Percentiles rank a stretch among this genome's conserved stretches.
Evolutionary conservation across 2,329 filamentous ascomycete species (phyloP).

Genomic region (Penicillium verrucosum): DNA sequence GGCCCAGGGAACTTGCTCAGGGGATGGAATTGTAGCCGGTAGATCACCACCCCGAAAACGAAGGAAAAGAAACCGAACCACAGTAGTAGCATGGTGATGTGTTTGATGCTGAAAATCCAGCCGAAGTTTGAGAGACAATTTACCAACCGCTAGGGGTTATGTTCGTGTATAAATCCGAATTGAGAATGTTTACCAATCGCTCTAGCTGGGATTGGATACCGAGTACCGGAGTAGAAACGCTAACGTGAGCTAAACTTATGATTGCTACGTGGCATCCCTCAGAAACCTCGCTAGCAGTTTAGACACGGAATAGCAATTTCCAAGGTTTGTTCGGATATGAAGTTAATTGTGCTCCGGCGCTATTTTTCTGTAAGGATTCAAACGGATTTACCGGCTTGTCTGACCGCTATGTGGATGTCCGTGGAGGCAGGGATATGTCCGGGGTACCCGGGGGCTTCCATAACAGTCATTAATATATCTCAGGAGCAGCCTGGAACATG

Average conservation of each 20-base stretch:
- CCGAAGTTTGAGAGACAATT: not conserved
- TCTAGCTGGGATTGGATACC: not conserved
- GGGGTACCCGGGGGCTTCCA: not conserved
- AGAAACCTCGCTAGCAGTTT: not conserved
- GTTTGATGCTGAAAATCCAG: not conserved
- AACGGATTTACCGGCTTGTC: not conserved
- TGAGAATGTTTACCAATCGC: not conserved
- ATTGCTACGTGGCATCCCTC: not conserved
- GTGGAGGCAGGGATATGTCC: not conserved
- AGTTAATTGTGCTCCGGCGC: not conserved
- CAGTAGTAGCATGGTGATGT: not conserved
- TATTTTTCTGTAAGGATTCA: not conserved
- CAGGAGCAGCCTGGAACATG: not conserved
- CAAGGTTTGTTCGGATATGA: not conserved
- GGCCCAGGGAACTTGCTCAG: not conserved
- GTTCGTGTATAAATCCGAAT: not conserved
- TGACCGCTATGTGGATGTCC: not conserved
- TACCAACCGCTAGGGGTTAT: not conserved
- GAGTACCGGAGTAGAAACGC: not conserved
- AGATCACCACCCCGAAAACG: not conserved
- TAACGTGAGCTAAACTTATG: not conserved
- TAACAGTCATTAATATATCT: not conserved
- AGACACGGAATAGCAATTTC: not conserved
- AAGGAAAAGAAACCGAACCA: not conserved
- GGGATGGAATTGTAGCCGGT: not conserved